These are phyloP conservation scores for Xylaria sp. DNA, from an alignment of 2,329 filamentous ascomycete species.

Conservation along the genomic window DNA sequence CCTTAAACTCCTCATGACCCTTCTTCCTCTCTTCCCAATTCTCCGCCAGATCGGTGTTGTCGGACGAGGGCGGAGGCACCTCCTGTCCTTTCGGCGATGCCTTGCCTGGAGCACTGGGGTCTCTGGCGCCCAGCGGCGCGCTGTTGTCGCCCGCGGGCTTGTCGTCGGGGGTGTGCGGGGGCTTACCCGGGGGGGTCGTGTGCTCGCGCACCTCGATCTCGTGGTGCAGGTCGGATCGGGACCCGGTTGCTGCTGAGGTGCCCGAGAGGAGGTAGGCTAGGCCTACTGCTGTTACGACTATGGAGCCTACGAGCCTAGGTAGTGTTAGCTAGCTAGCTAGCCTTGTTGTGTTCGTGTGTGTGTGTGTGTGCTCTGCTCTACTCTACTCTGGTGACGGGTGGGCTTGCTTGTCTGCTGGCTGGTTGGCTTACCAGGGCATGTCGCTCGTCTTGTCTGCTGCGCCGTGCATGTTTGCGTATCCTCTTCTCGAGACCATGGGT, in stretches of 20 bases:
- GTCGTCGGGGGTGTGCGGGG: neutral
- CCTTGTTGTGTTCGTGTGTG: no score
- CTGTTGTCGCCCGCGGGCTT: conserved; percentile 1
- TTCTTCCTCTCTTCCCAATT: conserved; percentile 42
- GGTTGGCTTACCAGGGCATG: conserved; percentile 46
- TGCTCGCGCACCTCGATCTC: neutral
- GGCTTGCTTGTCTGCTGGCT: neutral
- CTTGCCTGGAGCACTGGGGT: neutral
- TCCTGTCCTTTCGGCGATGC: conserved; percentile 13
- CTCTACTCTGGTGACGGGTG: no score
- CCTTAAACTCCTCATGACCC: conserved; percentile 40
- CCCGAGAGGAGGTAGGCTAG: conserved; percentile 39
- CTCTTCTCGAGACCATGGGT: conserved; percentile 29
- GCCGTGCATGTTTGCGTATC: conserved; percentile 27
- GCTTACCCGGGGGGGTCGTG: neutral
- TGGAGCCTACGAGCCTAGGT: conserved; percentile 42
- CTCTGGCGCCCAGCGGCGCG: conserved; percentile 6
- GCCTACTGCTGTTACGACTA: conserved; percentile 40
- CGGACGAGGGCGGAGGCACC: conserved; percentile 37
- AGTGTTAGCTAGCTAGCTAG: neutral
- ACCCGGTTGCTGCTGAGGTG: conserved; percentile 17
- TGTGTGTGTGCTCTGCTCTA: no score
- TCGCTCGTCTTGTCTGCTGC: conserved; percentile 43
- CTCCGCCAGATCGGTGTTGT: conserved; percentile 37
- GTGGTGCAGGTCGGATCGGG: conserved; percentile 20